A percentile compares a stretch with the other conserved stretches of the same genome.
These are phyloP conservation scores for Elasticomyces elasticus DNA, from an alignment of 495 filamentous ascomycete genomes.

Conservation along the genomic window DNA sequence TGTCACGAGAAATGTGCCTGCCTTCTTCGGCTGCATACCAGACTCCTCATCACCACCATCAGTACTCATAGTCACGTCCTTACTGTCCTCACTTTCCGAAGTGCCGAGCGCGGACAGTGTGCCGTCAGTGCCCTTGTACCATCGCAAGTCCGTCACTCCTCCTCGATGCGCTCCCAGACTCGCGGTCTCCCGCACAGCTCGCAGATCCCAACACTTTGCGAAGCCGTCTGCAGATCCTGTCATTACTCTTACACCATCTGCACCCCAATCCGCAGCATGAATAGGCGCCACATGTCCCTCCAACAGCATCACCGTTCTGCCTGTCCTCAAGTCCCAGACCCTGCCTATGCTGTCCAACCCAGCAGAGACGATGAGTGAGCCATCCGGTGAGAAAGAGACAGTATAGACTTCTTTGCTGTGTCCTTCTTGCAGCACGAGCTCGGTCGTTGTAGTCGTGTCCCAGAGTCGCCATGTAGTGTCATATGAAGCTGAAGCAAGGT, in stretches of 20 bases:
- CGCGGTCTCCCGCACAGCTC: conserved; percentile 71
- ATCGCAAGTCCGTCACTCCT: conserved; percentile 83
- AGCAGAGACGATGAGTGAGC: conserved; percentile 78
- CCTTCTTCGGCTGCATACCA: conserved; percentile 41
- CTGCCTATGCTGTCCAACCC: conserved; percentile 89
- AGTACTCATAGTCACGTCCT: conserved; percentile 38
- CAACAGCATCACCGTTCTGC: conserved; percentile 89
- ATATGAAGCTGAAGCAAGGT: conserved; percentile 85
- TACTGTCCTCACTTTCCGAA: neutral
- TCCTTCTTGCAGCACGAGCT: conserved; percentile 85
- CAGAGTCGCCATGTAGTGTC: conserved; percentile 97
- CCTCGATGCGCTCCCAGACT: conserved; percentile 86
- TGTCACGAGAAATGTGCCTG: conserved; percentile 83
- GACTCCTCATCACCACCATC: conserved; percentile 30
- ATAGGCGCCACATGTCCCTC: conserved; percentile 92
- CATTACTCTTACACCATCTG: conserved; percentile 79
- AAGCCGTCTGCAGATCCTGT: conserved; percentile 90
- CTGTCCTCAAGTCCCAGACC: conserved; percentile 93
- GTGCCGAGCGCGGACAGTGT: conserved; percentile 31
- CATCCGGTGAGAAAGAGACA: conserved; percentile 79
- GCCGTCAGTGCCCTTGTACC: conserved; percentile 77
- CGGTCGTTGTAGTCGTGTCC: conserved; percentile 77
- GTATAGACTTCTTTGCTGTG: conserved; percentile 88
- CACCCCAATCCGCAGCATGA: conserved; percentile 82
- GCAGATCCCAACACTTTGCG: conserved; percentile 95